Base-by-base conservation (phyloP, 176 grass and related monocot species). In the Rhynchospora tenuis region DNA sequence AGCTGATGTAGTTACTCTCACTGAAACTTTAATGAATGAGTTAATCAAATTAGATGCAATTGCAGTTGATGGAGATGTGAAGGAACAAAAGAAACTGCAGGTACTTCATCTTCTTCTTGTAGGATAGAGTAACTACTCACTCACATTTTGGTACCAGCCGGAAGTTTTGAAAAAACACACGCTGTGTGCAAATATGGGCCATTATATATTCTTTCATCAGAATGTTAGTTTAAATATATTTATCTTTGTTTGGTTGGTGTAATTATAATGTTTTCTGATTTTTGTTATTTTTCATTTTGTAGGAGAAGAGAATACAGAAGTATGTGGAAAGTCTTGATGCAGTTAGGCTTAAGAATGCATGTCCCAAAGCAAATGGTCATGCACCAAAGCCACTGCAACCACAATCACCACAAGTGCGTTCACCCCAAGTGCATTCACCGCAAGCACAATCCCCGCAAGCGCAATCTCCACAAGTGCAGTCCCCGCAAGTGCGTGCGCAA, bases 261-360 rank as follows among this genome's bases (percentile, higher is more conserved):
- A 60, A 60, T 23, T 81, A 15, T 23, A 64, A 11, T 64, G n/a
- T 48, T 64, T 82, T 2, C 52, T 82, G 10, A 62, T 59, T 62
- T 64, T 29, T 81, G 28, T 4, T 24, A 29, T 14, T 51, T 64
- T 48, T 28, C 6, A 66, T 66, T 52, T 82, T 33, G 51, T 88
- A 99, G 91, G 93, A 93, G 80, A 91, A 89, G 89, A 85, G 93
- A 74, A 91, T 96, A 88, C 97, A 99, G 85, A 99, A 96, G 71
- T 59, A 88, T 83, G 91, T 99, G 0, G 97, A 96, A 89, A 73
- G 86, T 6, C 90, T 99, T 9, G 97, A 99, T 89, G 88, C 60
- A 22, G 88, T 99, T 81, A 92, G 88, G 50, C 77, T 83, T 73
- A 99, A 93, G 86, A 86, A 90, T 84, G 11, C 81, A 17, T 47